Conservation (phyloP, 2,329 filamentous ascomycete genomes). For the Ascochyta fabae region DNA sequence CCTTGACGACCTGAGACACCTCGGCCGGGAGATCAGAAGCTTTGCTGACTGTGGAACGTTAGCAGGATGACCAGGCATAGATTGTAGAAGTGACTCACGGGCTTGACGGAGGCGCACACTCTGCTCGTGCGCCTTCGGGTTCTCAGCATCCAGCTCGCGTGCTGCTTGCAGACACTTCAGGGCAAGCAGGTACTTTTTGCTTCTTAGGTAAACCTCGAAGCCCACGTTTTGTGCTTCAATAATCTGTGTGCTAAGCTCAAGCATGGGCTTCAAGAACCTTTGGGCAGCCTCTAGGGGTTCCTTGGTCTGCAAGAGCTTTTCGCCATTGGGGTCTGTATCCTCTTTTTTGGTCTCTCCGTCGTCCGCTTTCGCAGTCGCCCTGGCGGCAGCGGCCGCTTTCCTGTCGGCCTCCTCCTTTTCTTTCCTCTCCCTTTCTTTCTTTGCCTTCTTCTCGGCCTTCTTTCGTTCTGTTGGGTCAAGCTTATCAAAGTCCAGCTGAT, state of each 20-base stretch:
- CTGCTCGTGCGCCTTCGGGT: slow-evolving; percentile 79
- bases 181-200: slow-evolving; percentile 87
- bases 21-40: slow-evolving; percentile 65
- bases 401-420: slow-evolving; percentile 79
- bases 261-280: slow-evolving; percentile 81
- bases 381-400: slow-evolving; percentile 74
- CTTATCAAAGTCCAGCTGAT: slow-evolving; percentile 61
- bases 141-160: slow-evolving; percentile 69
- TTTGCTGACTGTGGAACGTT: slow-evolving; percentile 32
- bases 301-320: slow-evolving; percentile 78
- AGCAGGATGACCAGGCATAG: slow-evolving; percentile 11
- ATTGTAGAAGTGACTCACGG: slow-evolving; percentile 39
- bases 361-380: slow-evolving; percentile 66
- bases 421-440: slow-evolving; percentile 74
- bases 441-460: slow-evolving; percentile 89
- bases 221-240: slow-evolving; percentile 83
- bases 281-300: slow-evolving; percentile 85
- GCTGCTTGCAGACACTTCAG: slow-evolving; percentile 83
- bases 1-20: slow-evolving; percentile 71
- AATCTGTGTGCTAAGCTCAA: slow-evolving; percentile 82
- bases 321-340: slow-evolving; percentile 85
- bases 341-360: slow-evolving; percentile 76
- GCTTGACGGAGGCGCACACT: slow-evolving; percentile 71
- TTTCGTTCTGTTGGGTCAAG: slow-evolving; percentile 71
- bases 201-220: slow-evolving; percentile 85